Evolutionary conservation across 2,329 filamentous ascomycete species (phyloP).

Genomic region (Colletotrichum sp.): DNA sequence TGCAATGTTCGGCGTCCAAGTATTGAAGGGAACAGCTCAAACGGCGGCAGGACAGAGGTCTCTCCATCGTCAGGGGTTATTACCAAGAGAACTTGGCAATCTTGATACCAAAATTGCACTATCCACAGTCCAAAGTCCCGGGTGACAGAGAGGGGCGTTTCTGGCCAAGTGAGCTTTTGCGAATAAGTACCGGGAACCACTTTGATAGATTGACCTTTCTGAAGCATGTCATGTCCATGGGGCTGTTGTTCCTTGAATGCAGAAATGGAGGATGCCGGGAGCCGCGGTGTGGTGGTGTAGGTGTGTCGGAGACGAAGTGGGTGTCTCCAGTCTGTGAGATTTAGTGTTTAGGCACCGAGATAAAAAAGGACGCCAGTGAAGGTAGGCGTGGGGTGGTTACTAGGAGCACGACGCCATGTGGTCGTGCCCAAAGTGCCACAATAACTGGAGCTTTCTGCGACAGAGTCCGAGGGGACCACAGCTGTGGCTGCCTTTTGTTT

Average conservation of each 20-base stretch:
- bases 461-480: background rate
- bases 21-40: background rate
- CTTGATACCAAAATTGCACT: background rate
- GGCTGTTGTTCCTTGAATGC: background rate
- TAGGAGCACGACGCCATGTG: background rate
- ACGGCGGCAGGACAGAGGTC: background rate
- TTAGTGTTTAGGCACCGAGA: constrained; percentile 20
- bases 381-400: background rate
- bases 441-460: background rate
- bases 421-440: background rate
- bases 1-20: background rate
- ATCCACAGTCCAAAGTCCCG: too few species aligned
- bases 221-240: background rate
- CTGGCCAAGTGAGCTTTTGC: background rate
- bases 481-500: background rate
- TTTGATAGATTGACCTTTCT: background rate
- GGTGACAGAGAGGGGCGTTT: background rate
- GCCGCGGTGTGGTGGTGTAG: background rate
- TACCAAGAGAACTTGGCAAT: background rate
- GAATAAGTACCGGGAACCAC: background rate
- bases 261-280: background rate
- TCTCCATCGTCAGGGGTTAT: background rate
- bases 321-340: background rate
- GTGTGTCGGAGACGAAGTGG: constrained; percentile 5
- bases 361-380: constrained; percentile 4